Percentiles rank a stretch among this genome's conserved stretches.
These are phyloP conservation scores for Microstegium vimineum DNA, from an alignment of 176 grass and related monocot genomes.

Conservation along the genomic window DNA sequence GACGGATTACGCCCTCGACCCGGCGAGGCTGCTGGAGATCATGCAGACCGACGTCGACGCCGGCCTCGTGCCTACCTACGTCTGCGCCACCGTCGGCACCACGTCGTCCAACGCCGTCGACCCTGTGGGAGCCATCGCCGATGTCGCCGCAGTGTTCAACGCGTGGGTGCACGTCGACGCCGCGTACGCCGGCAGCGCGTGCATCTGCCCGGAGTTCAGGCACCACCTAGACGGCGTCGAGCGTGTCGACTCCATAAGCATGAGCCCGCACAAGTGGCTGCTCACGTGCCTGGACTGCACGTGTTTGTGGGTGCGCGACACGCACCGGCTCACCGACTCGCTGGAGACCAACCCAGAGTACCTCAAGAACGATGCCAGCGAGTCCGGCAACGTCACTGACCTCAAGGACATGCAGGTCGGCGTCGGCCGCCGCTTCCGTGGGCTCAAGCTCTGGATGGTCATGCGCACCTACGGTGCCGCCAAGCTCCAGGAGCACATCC, in stretches of 20 bases:
- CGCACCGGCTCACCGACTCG: conserved; percentile 19
- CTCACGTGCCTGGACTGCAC: conserved; percentile 46
- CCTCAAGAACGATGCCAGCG: conserved; percentile 45
- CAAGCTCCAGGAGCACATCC: conserved; percentile 50
- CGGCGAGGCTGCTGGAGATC: neutral
- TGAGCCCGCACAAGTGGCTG: conserved; percentile 65
- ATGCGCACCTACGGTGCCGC: conserved; percentile 28
- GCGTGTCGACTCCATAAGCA: conserved; percentile 37
- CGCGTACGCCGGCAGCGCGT: conserved; percentile 42
- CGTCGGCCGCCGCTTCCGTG: conserved; percentile 40
- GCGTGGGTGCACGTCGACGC: conserved; percentile 60
- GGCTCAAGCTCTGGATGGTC: conserved; percentile 61
- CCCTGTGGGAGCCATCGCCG: conserved; percentile 27
- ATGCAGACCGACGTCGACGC: conserved; percentile 38
- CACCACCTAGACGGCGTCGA: conserved; percentile 44
- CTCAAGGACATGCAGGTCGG: conserved; percentile 61
- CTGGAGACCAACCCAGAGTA: conserved; percentile 50
- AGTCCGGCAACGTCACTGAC: conserved; percentile 40
- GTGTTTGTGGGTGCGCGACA: conserved; percentile 45
- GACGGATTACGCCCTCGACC: conserved; percentile 32
- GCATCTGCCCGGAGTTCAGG: conserved; percentile 62
- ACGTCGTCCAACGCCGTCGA: conserved; percentile 53
- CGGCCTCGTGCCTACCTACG: conserved; percentile 47
- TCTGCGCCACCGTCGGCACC: conserved; percentile 56
- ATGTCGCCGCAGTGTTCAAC: conserved; percentile 3